phyloP scores from a whole-genome alignment of 768 basidiomycete species.

The Sporobolomyces phaffii region DNA sequence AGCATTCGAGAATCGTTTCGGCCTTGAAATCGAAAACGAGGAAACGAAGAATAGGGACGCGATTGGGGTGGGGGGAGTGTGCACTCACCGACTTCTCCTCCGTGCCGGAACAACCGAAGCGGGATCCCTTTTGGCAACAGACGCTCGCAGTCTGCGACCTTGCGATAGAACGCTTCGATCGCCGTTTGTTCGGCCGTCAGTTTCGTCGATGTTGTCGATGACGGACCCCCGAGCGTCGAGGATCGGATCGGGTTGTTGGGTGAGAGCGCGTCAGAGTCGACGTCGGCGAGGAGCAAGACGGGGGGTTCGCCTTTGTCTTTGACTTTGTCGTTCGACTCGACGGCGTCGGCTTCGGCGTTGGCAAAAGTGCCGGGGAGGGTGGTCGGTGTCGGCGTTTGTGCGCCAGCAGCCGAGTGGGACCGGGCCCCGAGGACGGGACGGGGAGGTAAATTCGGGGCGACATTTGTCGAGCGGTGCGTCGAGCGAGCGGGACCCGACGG shows the following conservation, averaged over 20 bases:
- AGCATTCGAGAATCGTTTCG: no score
- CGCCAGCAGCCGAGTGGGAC: neutral
- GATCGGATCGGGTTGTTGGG: conserved; percentile 41
- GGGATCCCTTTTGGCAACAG: conserved; percentile 9
- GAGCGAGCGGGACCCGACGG: no score
- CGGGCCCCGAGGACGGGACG: conserved; percentile 1
- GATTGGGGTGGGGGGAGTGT: no score
- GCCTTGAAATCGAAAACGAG: no score
- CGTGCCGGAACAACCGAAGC: conserved; percentile 30
- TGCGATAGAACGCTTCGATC: conserved; percentile 25
- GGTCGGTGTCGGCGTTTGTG: no score
- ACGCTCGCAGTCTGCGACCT: conserved; percentile 17
- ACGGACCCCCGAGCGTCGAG: conserved; percentile 9
- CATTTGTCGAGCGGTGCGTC: neutral
- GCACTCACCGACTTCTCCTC: conserved; percentile 15
- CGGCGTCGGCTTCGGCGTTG: no score
- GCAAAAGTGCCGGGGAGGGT: no score
- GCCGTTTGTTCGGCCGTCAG: neutral
- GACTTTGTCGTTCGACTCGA: neutral
- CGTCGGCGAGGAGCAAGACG: conserved; percentile 8
- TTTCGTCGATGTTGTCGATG: neutral
- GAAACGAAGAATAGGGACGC: no score
- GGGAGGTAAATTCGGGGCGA: conserved; percentile 5
- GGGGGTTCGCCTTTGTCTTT: neutral
- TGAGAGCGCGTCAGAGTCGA: conserved; percentile 36